These are phyloP conservation scores for Camelina sativa DNA, from an alignment of 345 rosid species.

Conservation along the genomic window DNA sequence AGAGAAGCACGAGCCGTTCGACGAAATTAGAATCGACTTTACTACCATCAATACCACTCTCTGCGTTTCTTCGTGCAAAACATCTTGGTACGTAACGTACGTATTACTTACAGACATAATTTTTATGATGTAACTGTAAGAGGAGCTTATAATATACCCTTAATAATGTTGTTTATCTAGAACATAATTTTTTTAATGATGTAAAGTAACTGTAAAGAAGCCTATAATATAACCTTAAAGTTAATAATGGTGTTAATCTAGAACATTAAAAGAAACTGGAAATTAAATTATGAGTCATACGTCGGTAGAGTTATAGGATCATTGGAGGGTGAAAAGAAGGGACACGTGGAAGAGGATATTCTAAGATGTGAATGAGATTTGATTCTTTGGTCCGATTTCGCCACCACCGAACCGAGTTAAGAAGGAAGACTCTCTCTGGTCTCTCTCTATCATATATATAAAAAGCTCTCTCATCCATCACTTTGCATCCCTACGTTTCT, in stretches of 20 bases:
- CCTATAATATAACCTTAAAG: no score
- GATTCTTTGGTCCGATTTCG: conserved; percentile 16
- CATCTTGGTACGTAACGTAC: not conserved
- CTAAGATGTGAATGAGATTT: conserved; percentile 19
- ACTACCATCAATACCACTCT: not conserved
- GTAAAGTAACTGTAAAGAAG: no score
- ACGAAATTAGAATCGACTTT: not conserved
- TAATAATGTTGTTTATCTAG: no score
- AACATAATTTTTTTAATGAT: not conserved
- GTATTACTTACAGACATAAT: not conserved
- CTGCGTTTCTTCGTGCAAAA: not conserved
- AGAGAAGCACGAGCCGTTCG: not conserved
- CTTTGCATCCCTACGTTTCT: conserved; percentile 38
- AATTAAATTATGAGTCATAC: not conserved
- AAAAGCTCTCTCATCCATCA: not conserved
- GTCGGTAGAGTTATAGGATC: conserved; percentile 16
- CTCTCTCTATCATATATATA: not conserved
- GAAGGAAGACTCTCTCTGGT: conserved; percentile 3
- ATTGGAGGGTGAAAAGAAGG: not conserved
- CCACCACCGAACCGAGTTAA: not conserved
- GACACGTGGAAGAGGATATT: conserved; percentile 38
- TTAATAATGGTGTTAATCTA: no score
- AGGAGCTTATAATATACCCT: no score
- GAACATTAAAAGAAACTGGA: not conserved
- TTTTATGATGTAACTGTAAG: not conserved